These are phyloP conservation scores for Chaetomiaceae sp. DNA, from an alignment of 2,329 filamentous ascomycete species.

Conservation along the genomic window DNA sequence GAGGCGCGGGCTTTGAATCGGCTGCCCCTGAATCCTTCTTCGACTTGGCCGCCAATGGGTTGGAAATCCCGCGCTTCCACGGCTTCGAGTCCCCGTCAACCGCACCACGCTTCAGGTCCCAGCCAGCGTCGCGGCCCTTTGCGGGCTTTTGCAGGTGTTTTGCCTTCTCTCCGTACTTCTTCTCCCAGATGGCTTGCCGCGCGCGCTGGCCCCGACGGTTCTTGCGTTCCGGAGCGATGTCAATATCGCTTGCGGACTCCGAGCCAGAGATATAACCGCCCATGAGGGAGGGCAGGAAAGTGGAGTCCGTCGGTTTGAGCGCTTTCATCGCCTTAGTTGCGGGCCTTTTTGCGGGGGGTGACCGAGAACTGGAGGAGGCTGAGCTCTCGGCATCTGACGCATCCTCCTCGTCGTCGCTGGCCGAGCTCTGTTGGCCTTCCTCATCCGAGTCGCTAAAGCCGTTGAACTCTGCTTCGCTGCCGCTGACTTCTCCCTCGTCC, in stretches of 20 bases:
- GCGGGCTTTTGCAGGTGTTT: constrained; percentile 50
- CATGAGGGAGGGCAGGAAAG: constrained; percentile 72
- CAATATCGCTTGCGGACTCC: constrained; percentile 64
- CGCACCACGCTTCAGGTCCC: constrained; percentile 55
- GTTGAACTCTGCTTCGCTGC: constrained; percentile 26
- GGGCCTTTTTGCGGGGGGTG: constrained; percentile 18
- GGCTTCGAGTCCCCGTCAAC: constrained; percentile 46
- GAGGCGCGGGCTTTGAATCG: constrained; percentile 6
- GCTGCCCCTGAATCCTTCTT: constrained; percentile 15
- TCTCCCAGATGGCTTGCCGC: constrained; percentile 74
- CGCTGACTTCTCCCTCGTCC: constrained; percentile 33
- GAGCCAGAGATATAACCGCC: constrained; percentile 76
- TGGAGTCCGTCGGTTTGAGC: constrained; percentile 39
- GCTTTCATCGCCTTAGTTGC: constrained; percentile 18
- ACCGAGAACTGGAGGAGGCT: constrained; percentile 8
- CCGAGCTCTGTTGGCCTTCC: constrained; percentile 31
- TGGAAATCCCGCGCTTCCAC: constrained; percentile 40
- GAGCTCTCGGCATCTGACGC: constrained; percentile 17
- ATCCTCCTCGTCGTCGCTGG: constrained; percentile 20
- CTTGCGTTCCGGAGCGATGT: constrained; percentile 59
- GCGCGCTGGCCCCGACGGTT: constrained; percentile 73
- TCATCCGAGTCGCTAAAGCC: constrained; percentile 32
- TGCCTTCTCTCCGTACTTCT: constrained; percentile 69
- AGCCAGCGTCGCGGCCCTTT: constrained; percentile 42
- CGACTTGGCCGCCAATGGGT: constrained; percentile 27